Evolutionary conservation across 2,329 filamentous ascomycete species (phyloP).

Genomic region (Colletotrichum sp.): DNA sequence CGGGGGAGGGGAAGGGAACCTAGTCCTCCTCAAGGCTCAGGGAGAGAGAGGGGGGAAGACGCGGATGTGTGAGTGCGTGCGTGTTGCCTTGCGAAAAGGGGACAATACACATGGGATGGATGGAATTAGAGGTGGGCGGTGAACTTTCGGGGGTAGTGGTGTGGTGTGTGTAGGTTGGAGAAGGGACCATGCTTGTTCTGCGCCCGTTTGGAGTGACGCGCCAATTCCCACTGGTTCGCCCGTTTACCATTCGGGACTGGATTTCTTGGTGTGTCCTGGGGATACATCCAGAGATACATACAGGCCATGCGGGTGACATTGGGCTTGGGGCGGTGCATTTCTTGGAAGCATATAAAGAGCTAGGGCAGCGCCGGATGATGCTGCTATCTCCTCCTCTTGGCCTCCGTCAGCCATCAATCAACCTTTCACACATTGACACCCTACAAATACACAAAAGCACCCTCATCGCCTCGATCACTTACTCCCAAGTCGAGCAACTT

Average conservation of each 20-base stretch:
- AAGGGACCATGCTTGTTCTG: constrained; percentile 4
- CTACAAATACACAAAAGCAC: not conserved
- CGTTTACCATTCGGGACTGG: not conserved
- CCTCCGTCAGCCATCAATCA: constrained; percentile 14
- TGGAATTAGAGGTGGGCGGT: not conserved
- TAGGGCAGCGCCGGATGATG: not conserved
- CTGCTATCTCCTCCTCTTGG: not conserved
- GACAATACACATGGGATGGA: not conserved
- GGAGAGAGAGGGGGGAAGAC: not conserved
- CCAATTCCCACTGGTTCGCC: not conserved
- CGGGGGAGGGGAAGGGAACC: not conserved
- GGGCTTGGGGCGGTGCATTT: constrained; percentile 8
- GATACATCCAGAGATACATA: not conserved
- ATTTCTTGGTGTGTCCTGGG: not conserved
- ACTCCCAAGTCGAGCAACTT: not conserved
- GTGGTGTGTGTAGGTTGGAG: not conserved
- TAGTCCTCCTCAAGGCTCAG: too few species aligned
- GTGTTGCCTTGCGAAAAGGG: not conserved
- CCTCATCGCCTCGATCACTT: not conserved
- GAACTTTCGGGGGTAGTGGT: not conserved
- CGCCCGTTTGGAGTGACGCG: constrained; percentile 4
- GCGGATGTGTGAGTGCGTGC: not conserved
- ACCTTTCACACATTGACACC: not conserved
- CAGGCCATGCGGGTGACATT: constrained; percentile 1
- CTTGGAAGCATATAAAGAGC: constrained; percentile 5